Evolutionary conservation across 2,329 filamentous ascomycete species (phyloP), one percentile per base, ranked within the genome.

Genomic region (Sporothrix pseudoabietina): DNA sequence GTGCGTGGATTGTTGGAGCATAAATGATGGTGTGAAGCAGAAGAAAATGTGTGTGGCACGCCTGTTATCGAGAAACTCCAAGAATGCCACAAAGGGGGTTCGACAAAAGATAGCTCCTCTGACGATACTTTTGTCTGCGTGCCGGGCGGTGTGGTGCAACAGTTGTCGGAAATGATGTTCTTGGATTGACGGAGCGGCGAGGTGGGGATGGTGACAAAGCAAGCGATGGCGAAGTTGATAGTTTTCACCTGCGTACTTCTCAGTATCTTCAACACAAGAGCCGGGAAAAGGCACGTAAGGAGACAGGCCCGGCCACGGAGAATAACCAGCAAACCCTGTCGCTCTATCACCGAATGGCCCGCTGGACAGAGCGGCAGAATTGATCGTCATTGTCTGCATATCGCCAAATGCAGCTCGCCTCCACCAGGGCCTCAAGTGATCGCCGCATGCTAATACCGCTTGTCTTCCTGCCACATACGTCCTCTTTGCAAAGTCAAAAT

Each of bases 91-190:
- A 30, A 39, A 12, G 9, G 54, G 4, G n/a, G 35, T 8, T 55
- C 22, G 44, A 49, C 44, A 49, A 16, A 49, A 22, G 30, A 16
- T 8, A 32, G 66, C 22, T 54, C 35, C 19, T n/a, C 41, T 52
- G 44, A 35, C 65, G 44, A 52, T 19, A 39, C 55, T 39, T 26
- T 44, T 19, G 22, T 57, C 52, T 30, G 35, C 30, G 57, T 44
- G 52, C 30, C 49, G 68, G 52, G 68, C 41, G 39, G 35, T n/a
- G 54, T 71, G 69, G 39, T 71, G 69, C 69, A 71, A 71, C 30
- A 39, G 14, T 7, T 16, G 41, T 59, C 26, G 54, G 55, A 61
- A n/a, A 61, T 71, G 69, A 35, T 71, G 54, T 61, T 49, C 19
- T 41, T 35, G 16, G 8, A 63, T 32, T 32, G 32, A 61, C 32